phyloP scores from a whole-genome alignment of 83 land plant genomes.

The Diphasiastrum complanatum region DNA sequence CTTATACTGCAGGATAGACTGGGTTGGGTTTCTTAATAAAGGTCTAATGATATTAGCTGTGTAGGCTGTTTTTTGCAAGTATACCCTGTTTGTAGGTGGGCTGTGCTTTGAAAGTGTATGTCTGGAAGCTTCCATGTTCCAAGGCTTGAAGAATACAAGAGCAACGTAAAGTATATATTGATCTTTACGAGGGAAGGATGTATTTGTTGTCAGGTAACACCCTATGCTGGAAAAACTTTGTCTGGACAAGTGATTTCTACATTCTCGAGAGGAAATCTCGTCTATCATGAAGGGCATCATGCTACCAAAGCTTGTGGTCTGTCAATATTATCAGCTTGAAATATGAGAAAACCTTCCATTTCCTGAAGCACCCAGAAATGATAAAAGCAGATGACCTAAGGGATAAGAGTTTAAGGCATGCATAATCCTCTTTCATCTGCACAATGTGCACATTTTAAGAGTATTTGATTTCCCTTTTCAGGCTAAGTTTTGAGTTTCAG shows the following conservation, averaged over 20 bases:
- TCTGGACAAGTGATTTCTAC: slow-evolving; percentile 78
- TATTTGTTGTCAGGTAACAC: slow-evolving; percentile 43
- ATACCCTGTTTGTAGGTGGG: not conserved
- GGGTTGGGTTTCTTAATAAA: not conserved
- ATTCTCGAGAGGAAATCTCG: slow-evolving; percentile 78
- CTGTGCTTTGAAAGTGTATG: not conserved
- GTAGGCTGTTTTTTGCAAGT: not conserved
- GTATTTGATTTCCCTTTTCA: too few species aligned
- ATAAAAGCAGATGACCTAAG: not conserved
- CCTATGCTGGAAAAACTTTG: slow-evolving; percentile 67
- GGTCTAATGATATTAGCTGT: not conserved
- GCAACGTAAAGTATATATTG: not conserved
- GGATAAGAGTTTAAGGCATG: not conserved
- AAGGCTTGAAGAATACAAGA: not conserved
- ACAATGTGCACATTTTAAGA: too few species aligned
- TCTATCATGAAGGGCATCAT: slow-evolving; percentile 61
- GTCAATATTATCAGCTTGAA: slow-evolving; percentile 27
- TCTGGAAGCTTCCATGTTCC: not conserved
- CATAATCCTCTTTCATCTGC: too few species aligned
- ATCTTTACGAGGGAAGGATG: not conserved
- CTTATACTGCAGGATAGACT: not conserved
- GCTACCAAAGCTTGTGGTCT: slow-evolving; percentile 70
- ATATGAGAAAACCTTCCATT: not conserved
- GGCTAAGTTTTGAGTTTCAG: too few species aligned
- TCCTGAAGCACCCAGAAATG: not conserved